phyloP scores from a whole-genome alignment of 768 basidiomycete species.

The Calocybe gangraenosa region DNA sequence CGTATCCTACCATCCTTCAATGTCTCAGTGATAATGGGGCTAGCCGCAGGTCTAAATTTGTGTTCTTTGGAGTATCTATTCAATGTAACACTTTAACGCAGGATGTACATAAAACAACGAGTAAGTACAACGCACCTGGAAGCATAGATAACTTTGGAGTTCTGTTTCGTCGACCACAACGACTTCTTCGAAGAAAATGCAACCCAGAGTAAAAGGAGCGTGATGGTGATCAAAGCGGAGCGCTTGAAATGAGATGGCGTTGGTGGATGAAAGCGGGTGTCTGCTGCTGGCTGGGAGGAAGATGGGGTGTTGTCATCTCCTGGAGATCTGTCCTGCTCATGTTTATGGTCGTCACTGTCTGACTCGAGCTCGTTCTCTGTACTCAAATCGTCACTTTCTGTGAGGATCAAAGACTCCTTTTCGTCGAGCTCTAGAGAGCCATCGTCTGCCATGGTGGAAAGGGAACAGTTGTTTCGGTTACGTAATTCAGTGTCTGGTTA shows the following conservation, averaged over 20 bases:
- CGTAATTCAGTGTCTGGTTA: no score
- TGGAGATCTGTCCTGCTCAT: background rate
- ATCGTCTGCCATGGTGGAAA: no score
- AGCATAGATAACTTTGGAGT: constrained; percentile 54
- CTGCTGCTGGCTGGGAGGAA: constrained; percentile 6
- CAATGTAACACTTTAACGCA: no score
- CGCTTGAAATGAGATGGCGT: constrained; percentile 45
- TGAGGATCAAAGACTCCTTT: constrained; percentile 1
- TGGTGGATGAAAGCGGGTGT: constrained; percentile 33
- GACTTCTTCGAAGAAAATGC: constrained; percentile 30
- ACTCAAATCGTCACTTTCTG: background rate
- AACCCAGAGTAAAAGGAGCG: constrained; percentile 42
- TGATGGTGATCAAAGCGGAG: constrained; percentile 34
- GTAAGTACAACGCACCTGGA: constrained; percentile 46
- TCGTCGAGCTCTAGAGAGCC: background rate
- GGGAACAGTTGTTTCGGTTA: no score
- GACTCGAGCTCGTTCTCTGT: constrained; percentile 2
- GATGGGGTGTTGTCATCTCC: background rate
- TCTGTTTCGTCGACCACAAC: constrained; percentile 19
- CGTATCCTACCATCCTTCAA: constrained; percentile 67
- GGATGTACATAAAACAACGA: no score
- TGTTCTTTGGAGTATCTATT: constrained; percentile 77
- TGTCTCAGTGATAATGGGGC: constrained; percentile 74
- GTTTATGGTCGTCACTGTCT: constrained; percentile 1
- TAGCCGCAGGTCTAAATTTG: constrained; percentile 82